Conservation (phyloP, 345 rosid species). For the Carallia brachiata region DNA sequence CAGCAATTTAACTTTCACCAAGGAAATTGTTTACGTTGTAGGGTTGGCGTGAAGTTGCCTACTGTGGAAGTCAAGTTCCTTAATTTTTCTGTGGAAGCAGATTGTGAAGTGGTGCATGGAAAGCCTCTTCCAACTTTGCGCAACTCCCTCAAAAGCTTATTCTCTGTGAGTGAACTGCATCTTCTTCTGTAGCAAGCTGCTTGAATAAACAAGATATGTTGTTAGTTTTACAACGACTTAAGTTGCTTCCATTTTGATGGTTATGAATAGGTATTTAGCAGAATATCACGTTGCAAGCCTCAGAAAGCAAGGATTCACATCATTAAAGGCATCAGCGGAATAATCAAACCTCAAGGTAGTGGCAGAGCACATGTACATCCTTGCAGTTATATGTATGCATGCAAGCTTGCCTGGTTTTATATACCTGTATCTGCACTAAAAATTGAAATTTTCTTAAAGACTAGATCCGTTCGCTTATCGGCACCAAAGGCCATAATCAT, state of each 20-base stretch:
- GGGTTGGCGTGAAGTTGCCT: constrained; percentile 38
- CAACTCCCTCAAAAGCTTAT: constrained; percentile 28
- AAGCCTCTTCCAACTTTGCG: constrained; percentile 40
- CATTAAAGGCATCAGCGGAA: constrained; percentile 43
- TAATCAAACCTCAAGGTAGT: constrained; percentile 43
- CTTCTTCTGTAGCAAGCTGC: background rate
- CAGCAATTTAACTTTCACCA: background rate
- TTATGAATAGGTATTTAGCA: background rate
- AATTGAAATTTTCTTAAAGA: background rate
- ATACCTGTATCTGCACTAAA: background rate
- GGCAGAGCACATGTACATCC: background rate
- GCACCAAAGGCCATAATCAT: background rate
- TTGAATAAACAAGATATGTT: background rate
- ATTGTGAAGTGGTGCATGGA: constrained; percentile 35
- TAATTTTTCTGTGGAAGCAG: constrained; percentile 35
- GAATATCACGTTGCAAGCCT: constrained; percentile 14
- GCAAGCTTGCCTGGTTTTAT: no score
- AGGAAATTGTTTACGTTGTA: background rate
- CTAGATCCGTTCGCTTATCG: background rate
- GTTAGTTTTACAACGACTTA: background rate
- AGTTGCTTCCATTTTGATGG: background rate
- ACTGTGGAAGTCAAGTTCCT: constrained; percentile 39
- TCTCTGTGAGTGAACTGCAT: constrained; percentile 25
- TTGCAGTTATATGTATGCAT: no score
- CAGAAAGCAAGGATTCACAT: constrained; percentile 17